Conservation (phyloP, 805 yeast species). For the Torulaspora quercuum region DNA sequence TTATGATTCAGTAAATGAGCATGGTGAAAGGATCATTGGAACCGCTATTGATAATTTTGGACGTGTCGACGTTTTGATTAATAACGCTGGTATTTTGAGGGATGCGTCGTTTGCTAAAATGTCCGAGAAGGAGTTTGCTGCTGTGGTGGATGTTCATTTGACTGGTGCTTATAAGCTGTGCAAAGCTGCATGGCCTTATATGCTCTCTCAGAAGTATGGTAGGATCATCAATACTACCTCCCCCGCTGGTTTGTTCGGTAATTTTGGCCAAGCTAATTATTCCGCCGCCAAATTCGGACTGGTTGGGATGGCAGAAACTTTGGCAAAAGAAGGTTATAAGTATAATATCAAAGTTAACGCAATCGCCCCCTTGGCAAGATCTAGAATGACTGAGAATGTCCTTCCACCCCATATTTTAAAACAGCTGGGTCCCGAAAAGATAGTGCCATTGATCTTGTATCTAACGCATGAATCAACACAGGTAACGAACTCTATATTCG, state of each 20-base stretch:
- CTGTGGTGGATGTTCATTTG: constrained; percentile 82
- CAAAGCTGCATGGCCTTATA: constrained; percentile 87
- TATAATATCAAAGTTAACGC: constrained; percentile 80
- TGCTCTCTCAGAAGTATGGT: constrained; percentile 81
- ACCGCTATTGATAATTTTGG: constrained; percentile 87
- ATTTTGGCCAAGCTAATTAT: constrained; percentile 95
- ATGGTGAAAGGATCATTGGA: constrained; percentile 79
- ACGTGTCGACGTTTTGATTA: constrained; percentile 80
- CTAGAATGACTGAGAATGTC: constrained; percentile 91
- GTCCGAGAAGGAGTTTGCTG: constrained; percentile 72
- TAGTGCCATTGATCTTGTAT: constrained; percentile 87
- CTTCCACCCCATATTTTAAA: constrained; percentile 82
- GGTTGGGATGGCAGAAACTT: constrained; percentile 88
- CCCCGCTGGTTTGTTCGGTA: constrained; percentile 95
- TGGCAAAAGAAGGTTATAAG: constrained; percentile 89
- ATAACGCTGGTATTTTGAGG: constrained; percentile 93
- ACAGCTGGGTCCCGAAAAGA: constrained; percentile 77
- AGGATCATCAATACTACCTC: constrained; percentile 91
- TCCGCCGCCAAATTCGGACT: constrained; percentile 89
- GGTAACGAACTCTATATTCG: constrained; percentile 74
- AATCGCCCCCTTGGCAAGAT: constrained; percentile 92
- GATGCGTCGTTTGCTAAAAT: constrained; percentile 85
- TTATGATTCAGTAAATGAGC: constrained; percentile 79
- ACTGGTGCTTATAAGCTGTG: constrained; percentile 85
- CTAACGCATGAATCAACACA: constrained; percentile 62